Conservation (phyloP, 805 yeast genomes). For the Priceomyces medius region DNA sequence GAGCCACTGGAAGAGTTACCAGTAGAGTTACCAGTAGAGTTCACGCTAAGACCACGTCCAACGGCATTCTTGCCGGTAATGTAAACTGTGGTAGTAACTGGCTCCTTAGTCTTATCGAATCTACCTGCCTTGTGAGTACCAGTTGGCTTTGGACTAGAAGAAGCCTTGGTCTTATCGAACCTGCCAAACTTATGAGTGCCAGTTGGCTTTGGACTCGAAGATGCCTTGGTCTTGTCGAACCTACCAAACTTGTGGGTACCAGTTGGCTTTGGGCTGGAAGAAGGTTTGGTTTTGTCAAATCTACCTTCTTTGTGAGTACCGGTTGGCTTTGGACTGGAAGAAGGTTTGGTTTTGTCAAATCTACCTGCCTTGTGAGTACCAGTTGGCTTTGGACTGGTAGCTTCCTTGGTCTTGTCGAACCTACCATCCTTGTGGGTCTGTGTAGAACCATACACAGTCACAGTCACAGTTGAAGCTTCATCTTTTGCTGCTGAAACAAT, state of each 20-base stretch:
- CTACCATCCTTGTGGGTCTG: slow-evolving; percentile 56
- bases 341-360: slow-evolving; percentile 36
- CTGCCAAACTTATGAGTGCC: slow-evolving; percentile 32
- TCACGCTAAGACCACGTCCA: no score
- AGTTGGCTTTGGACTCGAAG: slow-evolving; percentile 9
- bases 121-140: slow-evolving; percentile 36
- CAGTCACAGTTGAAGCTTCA: slow-evolving; percentile 23
- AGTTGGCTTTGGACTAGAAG: slow-evolving; percentile 29
- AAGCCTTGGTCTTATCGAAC: slow-evolving; percentile 34
- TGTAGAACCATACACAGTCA: slow-evolving; percentile 33
- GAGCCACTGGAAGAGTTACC: slow-evolving; percentile 18
- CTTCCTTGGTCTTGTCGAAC: slow-evolving; percentile 48
- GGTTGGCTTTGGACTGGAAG: slow-evolving; percentile 9
- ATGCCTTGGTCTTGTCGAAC: slow-evolving; percentile 46
- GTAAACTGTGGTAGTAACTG: slow-evolving; percentile 31
- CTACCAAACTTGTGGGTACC: slow-evolving; percentile 56
- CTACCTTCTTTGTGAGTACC: slow-evolving; percentile 32
- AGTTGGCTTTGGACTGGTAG: slow-evolving; percentile 13
- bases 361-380: slow-evolving; percentile 32
- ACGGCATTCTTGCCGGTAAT: background rate
- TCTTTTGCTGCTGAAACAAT: slow-evolving; percentile 20
- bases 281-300: slow-evolving; percentile 33
- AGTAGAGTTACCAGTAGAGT: slow-evolving; percentile 8
- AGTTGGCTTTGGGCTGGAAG: slow-evolving; percentile 12
- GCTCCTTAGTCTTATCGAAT: slow-evolving; percentile 36